Base-by-base conservation (phyloP, 2,329 filamentous ascomycete species). In the Stachybotrys elegans region DNA sequence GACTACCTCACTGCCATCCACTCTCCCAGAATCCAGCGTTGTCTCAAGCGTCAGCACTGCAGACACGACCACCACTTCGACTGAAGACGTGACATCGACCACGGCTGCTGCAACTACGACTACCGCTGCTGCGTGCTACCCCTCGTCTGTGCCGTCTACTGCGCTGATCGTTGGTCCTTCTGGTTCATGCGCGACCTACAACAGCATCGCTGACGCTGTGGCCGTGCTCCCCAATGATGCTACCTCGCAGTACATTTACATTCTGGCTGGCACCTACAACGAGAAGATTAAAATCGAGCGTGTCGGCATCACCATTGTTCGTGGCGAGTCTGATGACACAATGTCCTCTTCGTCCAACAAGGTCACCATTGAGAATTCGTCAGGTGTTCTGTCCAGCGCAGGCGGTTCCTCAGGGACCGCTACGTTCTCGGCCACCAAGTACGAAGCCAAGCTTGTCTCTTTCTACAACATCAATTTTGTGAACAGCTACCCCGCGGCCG, bases 291-390 rank as follows among this genome's bases (percentile, higher is more conserved):
- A 57, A 0, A 55, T 75, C 6, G 49, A 57, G 4, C 68, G 63
- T 2, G 65, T 62, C 2, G 62, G 66, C 4, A 56, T 67, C 1
- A 64, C 73, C 22, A 67, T 70, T 3, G 54, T 75, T 23, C 54
- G 68, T 9, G 71, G 69, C n/a, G 55, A 77, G 53, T 83, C 81
- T 0, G 59, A 57, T 22, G 55, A 58, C 1, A 43, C 50, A 0
- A 49, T 58, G 0, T 64, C 64, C 4, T 82, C 81, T 55, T 52
- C 65, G 4, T 61, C 62, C 43, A 86, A 86, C 62, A 65, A 69
- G 29, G 82, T 83, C n/a, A 83, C 70, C 45, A 67, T 76, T 39
- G 44, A 43, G 1, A 48, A 54, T 2, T 37, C 35, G 3, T 51
- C 46, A 6, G 53, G 40, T 8, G 43, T 50, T 1, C 23, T 48